A percentile compares a stretch with the other conserved stretches of the same genome.
These are phyloP conservation scores for Phaeoacremonium minimum DNA, from an alignment of 2,329 filamentous ascomycete genomes.

Conservation along the genomic window DNA sequence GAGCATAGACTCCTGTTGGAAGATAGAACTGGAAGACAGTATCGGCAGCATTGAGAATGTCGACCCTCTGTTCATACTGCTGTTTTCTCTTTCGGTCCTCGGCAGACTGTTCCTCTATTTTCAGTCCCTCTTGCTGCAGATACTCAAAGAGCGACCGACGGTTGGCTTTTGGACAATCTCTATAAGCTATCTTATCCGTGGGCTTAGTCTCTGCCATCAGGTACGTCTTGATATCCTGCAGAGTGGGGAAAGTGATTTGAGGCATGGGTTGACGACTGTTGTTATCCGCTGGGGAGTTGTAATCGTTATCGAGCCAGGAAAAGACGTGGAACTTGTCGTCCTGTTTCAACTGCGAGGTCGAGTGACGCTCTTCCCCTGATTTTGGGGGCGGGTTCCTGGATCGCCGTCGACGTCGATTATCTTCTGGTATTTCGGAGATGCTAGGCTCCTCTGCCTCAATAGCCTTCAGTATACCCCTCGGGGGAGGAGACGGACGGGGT, in stretches of 20 bases:
- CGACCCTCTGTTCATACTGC: conserved; percentile 26
- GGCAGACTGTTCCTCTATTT: conserved; percentile 6
- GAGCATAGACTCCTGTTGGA: conserved; percentile 25
- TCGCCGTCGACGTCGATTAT: not conserved
- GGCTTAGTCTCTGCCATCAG: conserved; percentile 6
- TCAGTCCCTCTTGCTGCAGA: conserved; percentile 14
- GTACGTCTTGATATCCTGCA: conserved; percentile 12
- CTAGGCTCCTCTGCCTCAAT: not conserved
- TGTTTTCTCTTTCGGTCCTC: conserved; percentile 16
- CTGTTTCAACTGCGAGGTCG: conserved; percentile 1
- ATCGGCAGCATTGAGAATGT: conserved; percentile 35
- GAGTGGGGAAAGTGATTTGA: not conserved
- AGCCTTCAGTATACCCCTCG: not conserved
- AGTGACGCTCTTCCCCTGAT: conserved; percentile 1
- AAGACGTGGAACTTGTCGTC: conserved; percentile 17
- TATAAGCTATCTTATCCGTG: conserved; percentile 12
- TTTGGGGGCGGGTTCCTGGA: not conserved
- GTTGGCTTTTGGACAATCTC: conserved; percentile 7
- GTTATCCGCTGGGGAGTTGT: not conserved
- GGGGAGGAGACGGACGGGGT: conserved; percentile 3
- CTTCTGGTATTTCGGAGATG: not conserved
- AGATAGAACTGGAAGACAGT: conserved; percentile 36
- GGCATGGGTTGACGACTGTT: no score
- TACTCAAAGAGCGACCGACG: conserved; percentile 14
- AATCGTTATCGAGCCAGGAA: conserved; percentile 10